phyloP scores from a whole-genome alignment of 2,329 filamentous ascomycete species.

The Ceratocystis diversiconidia region DNA sequence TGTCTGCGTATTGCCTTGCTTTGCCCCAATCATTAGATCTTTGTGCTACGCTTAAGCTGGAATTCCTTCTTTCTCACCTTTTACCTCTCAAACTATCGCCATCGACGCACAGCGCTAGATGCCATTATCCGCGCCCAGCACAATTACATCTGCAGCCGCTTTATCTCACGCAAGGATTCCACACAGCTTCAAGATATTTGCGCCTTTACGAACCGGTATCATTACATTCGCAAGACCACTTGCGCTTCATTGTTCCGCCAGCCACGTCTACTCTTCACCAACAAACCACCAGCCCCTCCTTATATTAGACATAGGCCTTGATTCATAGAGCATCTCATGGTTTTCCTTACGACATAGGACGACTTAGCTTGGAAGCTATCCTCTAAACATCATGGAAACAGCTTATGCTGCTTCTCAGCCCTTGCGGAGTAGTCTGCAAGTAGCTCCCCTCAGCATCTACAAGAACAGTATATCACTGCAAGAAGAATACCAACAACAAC shows the following conservation, averaged over 20 bases:
- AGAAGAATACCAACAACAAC: constrained; percentile 3
- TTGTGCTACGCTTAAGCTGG: background rate
- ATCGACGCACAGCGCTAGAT: background rate
- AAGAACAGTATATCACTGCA: constrained; percentile 26
- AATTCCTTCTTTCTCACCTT: background rate
- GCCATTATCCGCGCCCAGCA: background rate
- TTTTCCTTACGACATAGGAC: constrained; percentile 5
- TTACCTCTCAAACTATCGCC: background rate
- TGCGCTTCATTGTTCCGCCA: background rate
- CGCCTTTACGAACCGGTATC: background rate
- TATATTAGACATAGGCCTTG: background rate
- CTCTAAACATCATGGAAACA: constrained; percentile 1
- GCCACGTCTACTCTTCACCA: background rate
- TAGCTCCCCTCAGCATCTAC: constrained; percentile 43
- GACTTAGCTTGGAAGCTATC: constrained; percentile 13
- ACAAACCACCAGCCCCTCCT: background rate
- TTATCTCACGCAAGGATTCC: too few relatives aligned
- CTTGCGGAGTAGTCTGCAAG: constrained; percentile 44
- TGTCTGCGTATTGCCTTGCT: background rate
- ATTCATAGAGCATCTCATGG: constrained; percentile 5
- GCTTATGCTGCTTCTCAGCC: constrained; percentile 25
- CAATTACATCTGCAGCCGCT: background rate
- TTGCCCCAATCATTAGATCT: background rate
- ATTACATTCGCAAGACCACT: background rate
- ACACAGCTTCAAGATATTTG: background rate